These are phyloP conservation scores for Liquidambar formosana DNA, from an alignment of 164 flowering plant species.

Conservation along the genomic window DNA sequence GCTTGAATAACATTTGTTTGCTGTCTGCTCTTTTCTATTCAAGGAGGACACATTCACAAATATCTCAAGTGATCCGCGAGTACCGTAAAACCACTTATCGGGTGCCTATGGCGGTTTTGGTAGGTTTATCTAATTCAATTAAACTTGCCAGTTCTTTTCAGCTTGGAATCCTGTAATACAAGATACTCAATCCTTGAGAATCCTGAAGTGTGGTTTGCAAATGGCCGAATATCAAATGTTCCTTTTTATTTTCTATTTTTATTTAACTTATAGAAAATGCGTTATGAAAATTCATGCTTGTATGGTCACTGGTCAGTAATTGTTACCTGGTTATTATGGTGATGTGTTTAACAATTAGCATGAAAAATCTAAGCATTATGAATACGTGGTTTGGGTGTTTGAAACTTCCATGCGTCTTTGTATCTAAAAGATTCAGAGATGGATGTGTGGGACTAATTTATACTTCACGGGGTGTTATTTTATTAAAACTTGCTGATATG, in stretches of 20 bases:
- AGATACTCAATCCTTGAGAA: too few species aligned
- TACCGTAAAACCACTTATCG: slow-evolving; percentile 85
- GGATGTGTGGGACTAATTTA: background rate
- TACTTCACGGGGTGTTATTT: background rate
- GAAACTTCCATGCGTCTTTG: background rate
- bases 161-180: background rate
- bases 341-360: too few species aligned
- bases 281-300: too few species aligned
- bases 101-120: slow-evolving; percentile 93
- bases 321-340: too few species aligned
- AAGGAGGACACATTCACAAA: slow-evolving; percentile 96
- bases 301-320: too few species aligned
- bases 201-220: too few species aligned
- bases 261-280: too few species aligned
- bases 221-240: too few species aligned
- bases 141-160: background rate
- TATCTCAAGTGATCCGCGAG: slow-evolving; percentile 85
- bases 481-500: background rate
- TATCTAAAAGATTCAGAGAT: background rate
- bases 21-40: slow-evolving; percentile 13
- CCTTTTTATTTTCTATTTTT: too few species aligned
- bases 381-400: too few species aligned
- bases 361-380: too few species aligned
- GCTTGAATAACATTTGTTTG: slow-evolving; percentile 1
- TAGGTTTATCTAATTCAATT: slow-evolving; percentile 29